phyloP scores from a whole-genome alignment of 495 filamentous ascomycete genomes.

The Evernia prunastri region DNA sequence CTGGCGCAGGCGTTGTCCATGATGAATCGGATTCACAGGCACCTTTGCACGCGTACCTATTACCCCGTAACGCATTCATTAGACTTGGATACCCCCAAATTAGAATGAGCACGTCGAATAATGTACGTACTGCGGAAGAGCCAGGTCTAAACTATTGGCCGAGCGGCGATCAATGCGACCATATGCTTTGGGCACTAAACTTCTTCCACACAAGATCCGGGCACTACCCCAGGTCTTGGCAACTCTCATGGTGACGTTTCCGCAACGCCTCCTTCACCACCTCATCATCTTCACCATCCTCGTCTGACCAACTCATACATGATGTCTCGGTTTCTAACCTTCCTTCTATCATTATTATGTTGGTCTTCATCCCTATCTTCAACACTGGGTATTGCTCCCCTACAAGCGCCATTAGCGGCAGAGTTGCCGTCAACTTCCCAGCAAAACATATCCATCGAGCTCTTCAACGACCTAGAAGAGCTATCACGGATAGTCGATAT shows the following conservation, averaged over 20 bases:
- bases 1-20: not conserved
- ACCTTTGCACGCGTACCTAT: not conserved
- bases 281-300: too few species aligned
- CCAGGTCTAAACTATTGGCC: too few species aligned
- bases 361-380: not conserved
- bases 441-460: conserved; percentile 48
- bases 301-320: not conserved
- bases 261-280: not conserved
- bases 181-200: not conserved
- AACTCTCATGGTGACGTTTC: not conserved
- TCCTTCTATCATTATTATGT: not conserved
- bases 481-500: conserved; percentile 86
- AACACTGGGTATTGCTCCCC: conserved; percentile 2
- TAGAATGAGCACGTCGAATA: not conserved
- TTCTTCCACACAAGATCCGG: not conserved
- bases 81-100: not conserved
- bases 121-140: too few species aligned
- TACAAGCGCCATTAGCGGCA: conserved; percentile 7
- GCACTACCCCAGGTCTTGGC: conserved; percentile 11
- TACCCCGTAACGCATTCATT: not conserved
- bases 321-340: not conserved
- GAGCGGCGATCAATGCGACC: too few species aligned
- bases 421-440: not conserved
- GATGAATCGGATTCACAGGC: not conserved
- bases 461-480: conserved; percentile 81